phyloP scores from a whole-genome alignment of 1,284 basidiomycete species.

The Caloboletus firmus region DNA sequence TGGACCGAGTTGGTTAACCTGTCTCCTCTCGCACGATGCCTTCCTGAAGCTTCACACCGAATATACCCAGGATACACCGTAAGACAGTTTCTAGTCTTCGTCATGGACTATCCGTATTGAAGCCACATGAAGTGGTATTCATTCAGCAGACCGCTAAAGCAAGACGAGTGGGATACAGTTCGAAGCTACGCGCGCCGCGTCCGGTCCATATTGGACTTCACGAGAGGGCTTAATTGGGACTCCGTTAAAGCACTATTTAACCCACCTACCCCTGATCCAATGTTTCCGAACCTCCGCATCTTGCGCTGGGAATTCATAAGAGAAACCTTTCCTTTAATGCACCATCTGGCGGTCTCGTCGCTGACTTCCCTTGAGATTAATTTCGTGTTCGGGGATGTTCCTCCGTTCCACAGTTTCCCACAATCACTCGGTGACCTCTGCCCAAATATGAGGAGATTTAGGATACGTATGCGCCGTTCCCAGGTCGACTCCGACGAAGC shows the following conservation, averaged over 20 bases:
- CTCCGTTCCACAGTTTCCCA: slow-evolving; percentile 21
- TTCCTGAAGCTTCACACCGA: slow-evolving; percentile 21
- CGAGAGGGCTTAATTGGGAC: slow-evolving; percentile 22
- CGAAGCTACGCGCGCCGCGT: slow-evolving; percentile 19
- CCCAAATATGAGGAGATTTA: slow-evolving; percentile 15
- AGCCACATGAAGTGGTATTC: slow-evolving; percentile 17
- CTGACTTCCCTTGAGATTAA: slow-evolving; percentile 24
- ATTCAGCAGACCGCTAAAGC: slow-evolving; percentile 19
- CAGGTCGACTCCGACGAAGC: slow-evolving; percentile 10
- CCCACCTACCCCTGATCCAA: slow-evolving; percentile 18
- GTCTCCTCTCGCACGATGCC: slow-evolving; percentile 25
- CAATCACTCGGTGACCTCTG: slow-evolving; percentile 17
- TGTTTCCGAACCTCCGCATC: slow-evolving; percentile 24
- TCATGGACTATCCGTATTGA: background rate
- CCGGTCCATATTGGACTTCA: slow-evolving; percentile 21
- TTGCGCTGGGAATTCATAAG: slow-evolving; percentile 23
- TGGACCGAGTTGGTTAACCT: slow-evolving; percentile 23
- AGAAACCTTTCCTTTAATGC: slow-evolving; percentile 19
- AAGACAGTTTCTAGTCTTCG: background rate
- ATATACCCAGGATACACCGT: slow-evolving; percentile 18
- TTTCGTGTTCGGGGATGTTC: slow-evolving; percentile 18
- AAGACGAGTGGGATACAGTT: slow-evolving; percentile 17
- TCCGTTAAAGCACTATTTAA: slow-evolving; percentile 18
- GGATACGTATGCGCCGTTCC: slow-evolving; percentile 11
- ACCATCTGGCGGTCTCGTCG: slow-evolving; percentile 15